Evolutionary conservation across 2,329 filamentous ascomycete genomes (phyloP), one percentile per base, ranked within the genome.

Genomic region (Bipolaris bicolor): DNA sequence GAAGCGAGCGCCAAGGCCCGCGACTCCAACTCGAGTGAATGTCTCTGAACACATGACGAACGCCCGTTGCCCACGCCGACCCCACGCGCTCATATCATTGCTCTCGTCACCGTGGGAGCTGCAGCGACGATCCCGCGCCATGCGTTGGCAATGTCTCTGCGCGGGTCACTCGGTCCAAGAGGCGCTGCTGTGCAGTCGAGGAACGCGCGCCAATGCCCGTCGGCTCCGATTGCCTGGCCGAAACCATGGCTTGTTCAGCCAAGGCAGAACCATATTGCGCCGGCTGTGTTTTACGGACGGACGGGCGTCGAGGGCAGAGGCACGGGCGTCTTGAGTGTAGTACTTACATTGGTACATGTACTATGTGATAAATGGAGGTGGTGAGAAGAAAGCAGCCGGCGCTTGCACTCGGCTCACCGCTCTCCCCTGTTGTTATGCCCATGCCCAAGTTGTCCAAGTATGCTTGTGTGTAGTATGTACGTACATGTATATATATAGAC

Each of bases 401-500:
- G 49, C 55, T 55, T 58, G 49, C 59, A 52, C 41, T 18, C 49
- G 49, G 39, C 31, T 74, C 73, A 76, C 74, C 74, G 74, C 74
- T 68, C 65, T 68, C 65, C 61, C 7, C 66, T 66, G 59, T 20
- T 20, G 3, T 20, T 47, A 63, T 52, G 49, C 49, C 49, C 24
- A 51, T 46, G 9, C 37, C 56, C 58, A 55, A 36, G 51, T 39
- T 34, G 52, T 57, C 70, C 26, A 29, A 29, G 26, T 29, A 29
- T 10, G 9, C 26, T 10, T 29, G 34, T n/a, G 13, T 36, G 33
- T 36, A 9, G 33, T 26, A 29, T 29, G 7, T 10, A 29, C 3
- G 26, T 29, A 29, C 26, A 10, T 29, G 3, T 70, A 69, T 67
- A 70, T 71, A 72, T 72, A 73, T 60, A 52, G 51, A 58, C 52